These are phyloP conservation scores for Isoetes taiwanensis DNA, from an alignment of 75 land plant species.

Conservation along the genomic window DNA sequence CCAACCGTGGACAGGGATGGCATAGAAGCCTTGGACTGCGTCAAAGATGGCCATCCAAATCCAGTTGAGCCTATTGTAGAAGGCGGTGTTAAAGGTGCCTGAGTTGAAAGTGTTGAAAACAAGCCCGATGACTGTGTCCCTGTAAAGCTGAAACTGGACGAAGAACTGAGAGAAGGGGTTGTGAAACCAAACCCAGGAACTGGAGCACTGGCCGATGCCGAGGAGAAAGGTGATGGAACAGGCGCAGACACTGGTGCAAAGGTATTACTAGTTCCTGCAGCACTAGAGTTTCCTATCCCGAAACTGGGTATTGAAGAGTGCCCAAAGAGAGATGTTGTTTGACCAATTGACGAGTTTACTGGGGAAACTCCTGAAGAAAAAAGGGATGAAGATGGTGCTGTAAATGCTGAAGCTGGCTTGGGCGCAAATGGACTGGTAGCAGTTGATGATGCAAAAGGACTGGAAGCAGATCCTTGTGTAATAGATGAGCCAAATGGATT, in stretches of 20 bases:
- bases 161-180: constrained; percentile 11
- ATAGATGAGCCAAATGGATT: constrained; percentile 11
- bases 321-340: constrained; percentile 9
- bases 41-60: constrained; percentile 29
- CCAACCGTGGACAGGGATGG: too few species aligned
- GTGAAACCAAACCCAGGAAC: constrained; percentile 39
- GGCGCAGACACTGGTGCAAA: constrained; percentile 34
- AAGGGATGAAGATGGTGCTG: constrained; percentile 31
- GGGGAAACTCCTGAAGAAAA: constrained; percentile 13
- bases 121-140: constrained; percentile 51
- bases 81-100: constrained; percentile 16
- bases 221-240: too few species aligned
- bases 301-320: constrained; percentile 12
- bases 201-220: too few species aligned
- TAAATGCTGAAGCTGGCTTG: constrained; percentile 47
- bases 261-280: constrained; percentile 23
- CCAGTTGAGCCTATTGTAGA: constrained; percentile 21
- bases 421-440: constrained; percentile 32
- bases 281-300: constrained; percentile 25
- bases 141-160: constrained; percentile 20
- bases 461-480: constrained; percentile 30
- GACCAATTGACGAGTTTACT: neutral
- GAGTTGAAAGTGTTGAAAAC: constrained; percentile 31
- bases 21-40: too few species aligned
- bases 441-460: constrained; percentile 36